Evolutionary conservation across 2,329 filamentous ascomycete genomes (phyloP), one percentile per base, ranked within the genome.

Genomic region (Cladophialophora exuberans): DNA sequence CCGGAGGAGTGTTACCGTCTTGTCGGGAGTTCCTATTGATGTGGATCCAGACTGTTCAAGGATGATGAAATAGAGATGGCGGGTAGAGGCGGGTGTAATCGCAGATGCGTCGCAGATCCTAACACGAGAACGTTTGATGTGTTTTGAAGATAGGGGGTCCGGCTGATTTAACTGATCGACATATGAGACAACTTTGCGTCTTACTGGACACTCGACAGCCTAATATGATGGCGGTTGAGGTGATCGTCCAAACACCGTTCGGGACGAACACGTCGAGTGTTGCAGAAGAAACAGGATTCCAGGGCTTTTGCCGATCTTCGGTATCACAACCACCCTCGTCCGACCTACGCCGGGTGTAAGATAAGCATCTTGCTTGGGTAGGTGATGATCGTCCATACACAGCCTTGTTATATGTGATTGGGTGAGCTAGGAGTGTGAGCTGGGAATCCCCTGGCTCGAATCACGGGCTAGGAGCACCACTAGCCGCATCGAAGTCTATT

Each of bases 341-440:
- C n/a, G n/a, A n/a, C n/a, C n/a, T n/a, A n/a, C n/a, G n/a, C n/a
- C 35, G 35, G 35, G 6, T 11, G 9, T 20, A 10, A 20, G 35
- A 20, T 15, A 2, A 20, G 35, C 18, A n/a, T 9, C 35, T 11
- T n/a, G 15, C 15, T 20, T n/a, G n/a, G n/a, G n/a, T n/a, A n/a
- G n/a, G n/a, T n/a, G n/a, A 6, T n/a, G 46, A 49, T 49, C 46
- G n/a, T 4, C 35, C 17, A 17, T 9, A 30, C 11, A 11, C 22
- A 49, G 46, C 46, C 46, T 49, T 41, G 46, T 35, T 20, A 11
- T n/a, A 15, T 18, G 10, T 49, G 35, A 49, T 49, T 49, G 35
- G 46, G 17, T 17, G n/a, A 35, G 33, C 39, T 18, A 42, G 20
- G 22, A 26, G 22, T n/a, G n/a, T 42, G 22, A 10, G n/a, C 36